phyloP scores from a whole-genome alignment of 73 alveolate species.

The Tetrahymena elliotti region DNA sequence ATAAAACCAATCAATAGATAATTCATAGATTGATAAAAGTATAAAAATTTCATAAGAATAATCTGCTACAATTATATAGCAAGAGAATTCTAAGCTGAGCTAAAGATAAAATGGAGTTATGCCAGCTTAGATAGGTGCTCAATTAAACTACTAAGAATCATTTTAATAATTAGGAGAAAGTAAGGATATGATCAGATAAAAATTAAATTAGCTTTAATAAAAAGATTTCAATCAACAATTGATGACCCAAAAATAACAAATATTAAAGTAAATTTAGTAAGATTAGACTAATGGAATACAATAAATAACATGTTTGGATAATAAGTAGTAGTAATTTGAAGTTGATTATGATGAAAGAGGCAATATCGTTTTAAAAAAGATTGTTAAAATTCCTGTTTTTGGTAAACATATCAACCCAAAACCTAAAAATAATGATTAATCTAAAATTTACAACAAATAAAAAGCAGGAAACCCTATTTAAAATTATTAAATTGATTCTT shows the following conservation, averaged over 20 bases:
- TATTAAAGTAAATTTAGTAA: background rate
- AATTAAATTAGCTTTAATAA: constrained; percentile 4
- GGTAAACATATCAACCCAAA: background rate
- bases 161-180: background rate
- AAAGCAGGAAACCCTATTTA: background rate
- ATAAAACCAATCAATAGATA: background rate
- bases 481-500: background rate
- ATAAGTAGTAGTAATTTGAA: constrained; percentile 1
- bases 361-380: constrained; percentile 16
- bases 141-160: background rate
- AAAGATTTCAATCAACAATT: constrained; percentile 11
- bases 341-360: constrained; percentile 10
- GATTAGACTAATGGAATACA: background rate
- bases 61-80: background rate
- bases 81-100: background rate
- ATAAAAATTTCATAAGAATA: background rate
- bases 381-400: constrained; percentile 21
- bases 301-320: background rate
- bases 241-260: background rate
- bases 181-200: background rate
- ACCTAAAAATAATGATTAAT: background rate
- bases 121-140: background rate
- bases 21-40: background rate
- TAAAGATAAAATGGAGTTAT: background rate
- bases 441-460: background rate